phyloP scores from a whole-genome alignment of 148 eudicot species.

The Persicaria maculosa region DNA sequence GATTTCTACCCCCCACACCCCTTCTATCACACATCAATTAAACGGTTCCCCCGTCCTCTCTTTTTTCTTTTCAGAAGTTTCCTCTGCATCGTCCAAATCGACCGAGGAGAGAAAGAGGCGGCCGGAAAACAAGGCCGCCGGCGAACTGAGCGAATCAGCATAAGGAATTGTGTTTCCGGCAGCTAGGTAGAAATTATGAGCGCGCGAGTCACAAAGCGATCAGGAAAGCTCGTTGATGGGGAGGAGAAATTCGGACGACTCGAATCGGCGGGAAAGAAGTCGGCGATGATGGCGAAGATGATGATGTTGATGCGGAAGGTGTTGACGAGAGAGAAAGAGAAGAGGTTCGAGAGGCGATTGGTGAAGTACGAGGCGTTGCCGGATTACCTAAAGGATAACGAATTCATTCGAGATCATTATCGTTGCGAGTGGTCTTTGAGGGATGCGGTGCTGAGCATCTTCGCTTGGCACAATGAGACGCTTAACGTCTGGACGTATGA shows the following conservation, averaged over 20 bases:
- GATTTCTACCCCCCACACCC: background rate
- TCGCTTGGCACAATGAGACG: constrained; percentile 86
- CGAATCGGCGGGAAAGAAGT: constrained; percentile 4
- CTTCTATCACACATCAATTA: background rate
- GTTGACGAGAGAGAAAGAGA: constrained; percentile 11
- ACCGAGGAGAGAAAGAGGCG: background rate
- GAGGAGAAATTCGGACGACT: constrained; percentile 19
- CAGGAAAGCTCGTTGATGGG: constrained; percentile 10
- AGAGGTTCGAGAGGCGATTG: constrained; percentile 27
- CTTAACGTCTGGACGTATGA: constrained; percentile 90
- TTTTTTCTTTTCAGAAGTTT: background rate
- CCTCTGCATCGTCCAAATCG: background rate
- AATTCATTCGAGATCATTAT: constrained; percentile 66
- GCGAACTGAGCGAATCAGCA: background rate
- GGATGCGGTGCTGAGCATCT: constrained; percentile 57
- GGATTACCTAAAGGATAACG: constrained; percentile 78
- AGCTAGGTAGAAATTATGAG: background rate
- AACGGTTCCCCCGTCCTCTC: background rate
- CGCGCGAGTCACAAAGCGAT: background rate
- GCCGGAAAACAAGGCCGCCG: background rate
- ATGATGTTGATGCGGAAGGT: constrained; percentile 5
- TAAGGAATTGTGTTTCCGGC: background rate
- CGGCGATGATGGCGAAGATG: background rate
- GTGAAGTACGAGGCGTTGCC: constrained; percentile 61
- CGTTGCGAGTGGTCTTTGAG: constrained; percentile 95